phyloP scores from a whole-genome alignment of 2,329 filamentous ascomycete species.

The Alternaria longipes region DNA sequence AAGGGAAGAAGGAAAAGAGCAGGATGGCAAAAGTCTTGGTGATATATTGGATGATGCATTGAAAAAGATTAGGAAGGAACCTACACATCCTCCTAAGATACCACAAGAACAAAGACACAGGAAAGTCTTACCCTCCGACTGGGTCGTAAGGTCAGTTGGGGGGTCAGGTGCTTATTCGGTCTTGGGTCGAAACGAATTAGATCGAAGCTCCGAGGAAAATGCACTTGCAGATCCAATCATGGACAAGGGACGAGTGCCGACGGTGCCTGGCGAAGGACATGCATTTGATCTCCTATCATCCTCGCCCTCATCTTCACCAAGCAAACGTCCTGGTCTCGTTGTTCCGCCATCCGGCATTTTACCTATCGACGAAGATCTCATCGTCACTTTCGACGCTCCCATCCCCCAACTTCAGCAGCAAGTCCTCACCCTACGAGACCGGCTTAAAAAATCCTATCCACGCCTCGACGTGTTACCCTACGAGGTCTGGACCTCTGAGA shows the following conservation, averaged over 20 bases:
- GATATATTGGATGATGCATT: conserved; percentile 12
- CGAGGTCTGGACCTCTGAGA: conserved; percentile 33
- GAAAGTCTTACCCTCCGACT: too few relatives aligned
- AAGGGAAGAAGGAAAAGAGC: neutral
- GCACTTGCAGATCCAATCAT: neutral
- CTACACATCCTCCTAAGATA: neutral
- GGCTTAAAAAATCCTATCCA: conserved; percentile 35
- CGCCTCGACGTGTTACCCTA: conserved; percentile 39
- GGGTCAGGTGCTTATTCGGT: neutral
- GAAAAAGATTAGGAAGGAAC: neutral
- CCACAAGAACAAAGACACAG: too few relatives aligned
- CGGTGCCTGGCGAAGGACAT: neutral
- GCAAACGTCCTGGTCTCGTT: conserved; percentile 20
- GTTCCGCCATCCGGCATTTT: conserved; percentile 19
- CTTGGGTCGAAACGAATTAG: neutral
- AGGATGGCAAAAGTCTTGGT: neutral
- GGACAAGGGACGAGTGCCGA: neutral
- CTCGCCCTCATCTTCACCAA: neutral
- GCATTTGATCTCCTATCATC: neutral
- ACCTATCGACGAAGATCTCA: conserved; percentile 31
- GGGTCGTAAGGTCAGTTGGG: neutral
- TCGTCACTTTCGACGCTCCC: conserved; percentile 25
- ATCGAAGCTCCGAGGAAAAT: neutral
- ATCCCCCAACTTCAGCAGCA: conserved; percentile 31
- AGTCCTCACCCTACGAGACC: conserved; percentile 28